Conservation (phyloP, 768 basidiomycete genomes). For the Termitomyces sp. region DNA sequence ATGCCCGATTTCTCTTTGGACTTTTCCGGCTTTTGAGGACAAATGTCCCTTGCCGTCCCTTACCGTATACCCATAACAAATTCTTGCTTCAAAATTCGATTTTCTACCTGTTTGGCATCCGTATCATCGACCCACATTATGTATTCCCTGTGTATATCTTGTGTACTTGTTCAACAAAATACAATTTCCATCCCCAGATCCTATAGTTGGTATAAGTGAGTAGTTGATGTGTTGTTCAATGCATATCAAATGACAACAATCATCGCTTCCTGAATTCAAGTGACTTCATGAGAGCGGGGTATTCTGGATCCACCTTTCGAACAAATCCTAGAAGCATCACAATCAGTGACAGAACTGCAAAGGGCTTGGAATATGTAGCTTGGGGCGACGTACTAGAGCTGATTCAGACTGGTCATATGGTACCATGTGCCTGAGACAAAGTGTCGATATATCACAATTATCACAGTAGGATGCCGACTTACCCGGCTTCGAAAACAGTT, state of each 20-base stretch:
- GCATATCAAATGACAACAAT: background rate
- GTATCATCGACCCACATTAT: background rate
- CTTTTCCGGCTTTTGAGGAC: background rate
- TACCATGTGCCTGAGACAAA: constrained; percentile 68
- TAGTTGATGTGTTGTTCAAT: background rate
- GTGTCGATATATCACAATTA: background rate
- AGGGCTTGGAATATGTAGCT: background rate
- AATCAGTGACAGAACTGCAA: background rate
- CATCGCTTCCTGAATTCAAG: background rate
- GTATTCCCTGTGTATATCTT: background rate
- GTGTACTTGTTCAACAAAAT: background rate
- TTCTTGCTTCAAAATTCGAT: background rate
- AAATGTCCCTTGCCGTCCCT: background rate
- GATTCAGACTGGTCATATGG: constrained; percentile 89
- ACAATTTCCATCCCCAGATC: background rate
- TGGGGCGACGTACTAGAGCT: constrained; percentile 52
- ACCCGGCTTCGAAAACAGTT: constrained; percentile 76
- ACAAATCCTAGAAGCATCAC: constrained; percentile 40
- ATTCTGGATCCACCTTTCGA: constrained; percentile 55
- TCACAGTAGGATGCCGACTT: constrained; percentile 19
- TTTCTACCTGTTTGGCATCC: background rate
- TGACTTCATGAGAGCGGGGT: constrained; percentile 32
- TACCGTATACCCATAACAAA: background rate
- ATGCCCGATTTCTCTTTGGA: background rate
- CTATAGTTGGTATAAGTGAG: background rate